A percentile compares a stretch with the other conserved stretches of the same genome.
These are phyloP conservation scores for Erysiphe pulchra DNA, from an alignment of 2,329 filamentous ascomycete species.

Conservation along the genomic window DNA sequence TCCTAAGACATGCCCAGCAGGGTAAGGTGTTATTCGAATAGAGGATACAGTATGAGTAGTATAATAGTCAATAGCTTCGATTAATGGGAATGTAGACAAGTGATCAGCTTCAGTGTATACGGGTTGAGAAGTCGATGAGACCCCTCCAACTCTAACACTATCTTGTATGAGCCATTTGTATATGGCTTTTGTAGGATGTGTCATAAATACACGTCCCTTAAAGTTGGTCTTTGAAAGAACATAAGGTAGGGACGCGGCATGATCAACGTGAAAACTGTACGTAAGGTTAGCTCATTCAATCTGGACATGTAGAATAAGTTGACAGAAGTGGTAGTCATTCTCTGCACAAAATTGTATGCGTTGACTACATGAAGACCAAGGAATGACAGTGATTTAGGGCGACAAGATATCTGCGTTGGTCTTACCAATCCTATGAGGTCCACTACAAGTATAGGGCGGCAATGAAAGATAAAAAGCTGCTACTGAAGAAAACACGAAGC, in stretches of 20 bases:
- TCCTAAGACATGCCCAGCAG: conserved; percentile 89
- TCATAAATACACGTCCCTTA: conserved; percentile 93
- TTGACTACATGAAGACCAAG: no score
- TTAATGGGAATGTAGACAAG: conserved; percentile 72
- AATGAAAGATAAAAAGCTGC: no score
- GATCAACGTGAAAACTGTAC: conserved; percentile 82
- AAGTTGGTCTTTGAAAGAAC: conserved; percentile 97
- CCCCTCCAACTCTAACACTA: conserved; percentile 68
- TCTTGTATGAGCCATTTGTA: conserved; percentile 99
- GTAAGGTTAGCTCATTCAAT: not conserved
- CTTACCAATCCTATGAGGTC: no score
- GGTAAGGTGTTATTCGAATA: conserved; percentile 89
- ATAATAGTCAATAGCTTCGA: conserved; percentile 95
- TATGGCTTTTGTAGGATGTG: conserved; percentile 94
- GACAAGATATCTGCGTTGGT: no score
- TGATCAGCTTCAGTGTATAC: conserved; percentile 93
- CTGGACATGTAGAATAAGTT: no score
- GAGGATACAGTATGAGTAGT: conserved; percentile 94
- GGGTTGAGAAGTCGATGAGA: conserved; percentile 38
- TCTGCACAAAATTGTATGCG: no score
- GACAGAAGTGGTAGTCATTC: no score
- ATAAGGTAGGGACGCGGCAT: conserved; percentile 95
- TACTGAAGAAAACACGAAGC: no score
- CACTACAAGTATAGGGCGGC: no score
- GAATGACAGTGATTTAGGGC: no score